Evolutionary conservation across 2,329 filamentous ascomycete genomes (phyloP).

Genomic region (Scedosporium boydii): DNA sequence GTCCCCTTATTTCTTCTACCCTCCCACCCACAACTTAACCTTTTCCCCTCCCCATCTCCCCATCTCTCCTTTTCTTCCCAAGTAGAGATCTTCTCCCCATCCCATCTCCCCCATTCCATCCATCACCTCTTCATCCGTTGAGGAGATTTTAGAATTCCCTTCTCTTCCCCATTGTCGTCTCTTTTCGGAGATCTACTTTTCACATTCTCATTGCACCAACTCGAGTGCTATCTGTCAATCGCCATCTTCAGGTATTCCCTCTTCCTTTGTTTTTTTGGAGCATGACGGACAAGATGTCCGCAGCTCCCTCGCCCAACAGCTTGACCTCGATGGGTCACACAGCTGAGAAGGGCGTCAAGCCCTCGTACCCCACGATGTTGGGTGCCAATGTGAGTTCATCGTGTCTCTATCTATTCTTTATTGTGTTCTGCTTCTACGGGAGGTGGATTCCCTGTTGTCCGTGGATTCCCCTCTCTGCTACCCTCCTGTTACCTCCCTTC

Average conservation of each 20-base stretch:
- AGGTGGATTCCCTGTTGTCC: no score
- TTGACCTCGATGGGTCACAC: background rate
- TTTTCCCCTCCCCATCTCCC: background rate
- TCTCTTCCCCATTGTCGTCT: slow-evolving; percentile 4
- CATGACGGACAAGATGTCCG: background rate
- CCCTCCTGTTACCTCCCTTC: no score
- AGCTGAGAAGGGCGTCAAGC: background rate
- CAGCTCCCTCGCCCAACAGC: background rate
- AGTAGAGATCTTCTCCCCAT: slow-evolving; percentile 5
- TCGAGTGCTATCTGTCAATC: background rate
- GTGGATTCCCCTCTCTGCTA: no score
- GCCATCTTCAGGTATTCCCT: background rate
- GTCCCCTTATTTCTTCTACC: no score
- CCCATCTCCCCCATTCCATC: slow-evolving; percentile 5
- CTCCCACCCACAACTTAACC: no score
- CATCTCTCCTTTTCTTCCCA: background rate
- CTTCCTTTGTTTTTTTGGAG: background rate
- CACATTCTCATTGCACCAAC: background rate
- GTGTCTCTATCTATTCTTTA: background rate
- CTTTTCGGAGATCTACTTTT: slow-evolving; percentile 5
- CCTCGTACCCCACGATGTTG: background rate
- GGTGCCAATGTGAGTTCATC: background rate
- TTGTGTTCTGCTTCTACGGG: no score
- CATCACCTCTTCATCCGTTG: background rate
- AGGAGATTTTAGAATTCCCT: slow-evolving; percentile 4